Conservation (phyloP, 345 rosid genomes). For the Rhodamnia rubescens region DNA sequence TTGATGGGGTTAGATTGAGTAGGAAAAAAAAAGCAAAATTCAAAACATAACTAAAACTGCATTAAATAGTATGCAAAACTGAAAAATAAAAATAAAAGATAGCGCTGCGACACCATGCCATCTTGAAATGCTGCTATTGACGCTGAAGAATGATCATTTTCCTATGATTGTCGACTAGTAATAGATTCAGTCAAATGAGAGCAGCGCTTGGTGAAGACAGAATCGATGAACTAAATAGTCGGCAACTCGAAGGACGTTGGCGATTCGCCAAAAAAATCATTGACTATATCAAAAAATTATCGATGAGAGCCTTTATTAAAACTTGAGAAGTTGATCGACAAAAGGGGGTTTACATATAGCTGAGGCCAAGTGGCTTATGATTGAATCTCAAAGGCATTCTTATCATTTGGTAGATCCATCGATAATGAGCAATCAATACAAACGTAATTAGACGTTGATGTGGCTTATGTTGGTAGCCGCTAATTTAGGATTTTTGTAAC, state of each 20-base stretch:
- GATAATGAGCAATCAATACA: background rate
- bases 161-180: background rate
- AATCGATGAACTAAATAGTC: background rate
- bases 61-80: background rate
- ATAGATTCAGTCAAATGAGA: background rate
- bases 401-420: background rate
- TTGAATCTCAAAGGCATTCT: background rate
- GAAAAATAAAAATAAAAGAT: background rate
- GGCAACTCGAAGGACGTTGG: background rate
- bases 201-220: background rate
- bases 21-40: background rate
- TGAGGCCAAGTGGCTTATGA: background rate
- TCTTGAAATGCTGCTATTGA: too few species aligned
- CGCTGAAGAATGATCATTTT: too few species aligned
- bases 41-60: background rate
- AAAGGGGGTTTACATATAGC: background rate
- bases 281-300: too few species aligned
- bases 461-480: background rate
- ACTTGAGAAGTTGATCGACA: background rate
- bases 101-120: too few species aligned
- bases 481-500: background rate
- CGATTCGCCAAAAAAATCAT: background rate
- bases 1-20: background rate
- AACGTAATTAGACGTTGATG: background rate
- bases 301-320: too few species aligned